A percentile compares a stretch with the other conserved stretches of the same genome.
Evolutionary conservation across 2,329 filamentous ascomycete genomes (phyloP).

Genomic region (Diplodia mutila): DNA sequence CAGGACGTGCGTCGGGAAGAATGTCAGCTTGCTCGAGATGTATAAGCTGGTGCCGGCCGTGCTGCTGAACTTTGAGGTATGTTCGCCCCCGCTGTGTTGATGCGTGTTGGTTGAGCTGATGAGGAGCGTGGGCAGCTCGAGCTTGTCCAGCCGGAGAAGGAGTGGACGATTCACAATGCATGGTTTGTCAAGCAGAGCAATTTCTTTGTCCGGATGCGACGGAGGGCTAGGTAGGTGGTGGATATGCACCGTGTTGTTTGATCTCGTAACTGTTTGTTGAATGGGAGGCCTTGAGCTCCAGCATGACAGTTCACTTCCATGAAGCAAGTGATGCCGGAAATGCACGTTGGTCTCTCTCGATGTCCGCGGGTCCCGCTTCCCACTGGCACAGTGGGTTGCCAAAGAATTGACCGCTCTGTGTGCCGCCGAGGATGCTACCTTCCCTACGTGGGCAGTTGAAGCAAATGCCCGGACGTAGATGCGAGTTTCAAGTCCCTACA

Average conservation of each 20-base stretch:
- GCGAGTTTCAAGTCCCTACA: too few species aligned
- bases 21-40: slow-evolving; percentile 43
- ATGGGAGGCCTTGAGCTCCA: not conserved
- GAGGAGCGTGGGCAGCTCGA: not conserved
- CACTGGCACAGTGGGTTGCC: too few species aligned
- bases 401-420: too few species aligned
- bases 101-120: not conserved
- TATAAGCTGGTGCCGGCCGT: slow-evolving; percentile 41
- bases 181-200: slow-evolving; percentile 24
- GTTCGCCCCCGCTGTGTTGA: not conserved
- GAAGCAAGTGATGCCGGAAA: not conserved
- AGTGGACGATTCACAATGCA: slow-evolving; percentile 21
- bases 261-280: not conserved
- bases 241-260: not conserved
- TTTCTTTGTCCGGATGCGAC: not conserved
- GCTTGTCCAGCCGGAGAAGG: slow-evolving; percentile 14
- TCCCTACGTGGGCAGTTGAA: too few species aligned
- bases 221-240: not conserved
- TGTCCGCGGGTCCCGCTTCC: too few species aligned
- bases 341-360: not conserved
- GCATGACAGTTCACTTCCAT: not conserved
- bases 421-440: too few species aligned
- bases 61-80: slow-evolving; percentile 34
- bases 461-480: too few species aligned
- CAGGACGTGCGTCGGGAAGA: slow-evolving; percentile 41